These are phyloP conservation scores for Atalantia buxifolia DNA, from an alignment of 345 rosid species.

Conservation along the genomic window DNA sequence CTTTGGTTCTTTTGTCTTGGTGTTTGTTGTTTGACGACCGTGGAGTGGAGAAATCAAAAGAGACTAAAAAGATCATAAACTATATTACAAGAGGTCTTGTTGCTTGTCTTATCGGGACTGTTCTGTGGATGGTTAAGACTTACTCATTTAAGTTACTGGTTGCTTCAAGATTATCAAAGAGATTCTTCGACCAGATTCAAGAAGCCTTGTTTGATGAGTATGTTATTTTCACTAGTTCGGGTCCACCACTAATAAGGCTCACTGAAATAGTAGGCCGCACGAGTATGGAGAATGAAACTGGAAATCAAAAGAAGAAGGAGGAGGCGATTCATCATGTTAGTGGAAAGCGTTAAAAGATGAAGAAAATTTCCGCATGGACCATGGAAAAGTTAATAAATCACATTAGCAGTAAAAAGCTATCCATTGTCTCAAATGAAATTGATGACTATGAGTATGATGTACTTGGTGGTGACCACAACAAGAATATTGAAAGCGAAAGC, in stretches of 20 bases:
- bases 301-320: slow-evolving; percentile 29
- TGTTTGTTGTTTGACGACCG: too few relatives aligned
- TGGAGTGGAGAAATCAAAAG: too few relatives aligned
- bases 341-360: slow-evolving; percentile 57
- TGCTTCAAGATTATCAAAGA: slow-evolving; percentile 43
- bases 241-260: slow-evolving; percentile 52
- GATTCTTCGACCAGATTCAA: slow-evolving; percentile 66
- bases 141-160: slow-evolving; percentile 42
- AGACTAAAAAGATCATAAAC: too few relatives aligned
- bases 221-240: slow-evolving; percentile 41
- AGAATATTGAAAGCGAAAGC: slow-evolving; percentile 57
- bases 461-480: too few relatives aligned
- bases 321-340: slow-evolving; percentile 44
- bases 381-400: slow-evolving; percentile 57
- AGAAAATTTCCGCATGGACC: slow-evolving; percentile 68
- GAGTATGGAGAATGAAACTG: slow-evolving; percentile 13
- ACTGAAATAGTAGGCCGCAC: slow-evolving; percentile 33
- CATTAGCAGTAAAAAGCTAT: slow-evolving; percentile 39
- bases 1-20: too few relatives aligned
- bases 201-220: slow-evolving; percentile 60
- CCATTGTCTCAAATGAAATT: slow-evolving; percentile 35
- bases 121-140: slow-evolving; percentile 48
- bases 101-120: slow-evolving; percentile 41
- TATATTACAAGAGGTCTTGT: slow-evolving; percentile 37
- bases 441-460: slow-evolving; percentile 28